phyloP scores from a whole-genome alignment of 805 yeast species.

The Komagataella mondaviorum region DNA sequence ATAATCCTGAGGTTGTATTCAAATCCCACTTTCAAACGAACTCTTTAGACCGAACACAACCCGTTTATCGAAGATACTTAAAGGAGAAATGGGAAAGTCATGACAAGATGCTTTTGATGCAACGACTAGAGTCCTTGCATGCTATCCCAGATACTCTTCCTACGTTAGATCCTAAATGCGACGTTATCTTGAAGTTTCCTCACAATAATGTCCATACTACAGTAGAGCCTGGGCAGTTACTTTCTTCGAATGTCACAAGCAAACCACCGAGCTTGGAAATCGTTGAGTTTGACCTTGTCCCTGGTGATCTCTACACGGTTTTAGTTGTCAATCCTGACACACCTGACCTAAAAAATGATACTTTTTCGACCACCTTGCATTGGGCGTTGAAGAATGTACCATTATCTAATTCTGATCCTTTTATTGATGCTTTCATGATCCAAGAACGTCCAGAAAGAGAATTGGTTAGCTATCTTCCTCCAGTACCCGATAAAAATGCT shows the following conservation, averaged over 20 bases:
- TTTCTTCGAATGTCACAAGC: slow-evolving; percentile 62
- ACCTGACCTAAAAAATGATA: slow-evolving; percentile 61
- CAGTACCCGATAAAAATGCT: slow-evolving; percentile 81
- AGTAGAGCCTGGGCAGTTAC: slow-evolving; percentile 66
- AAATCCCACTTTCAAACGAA: slow-evolving; percentile 37
- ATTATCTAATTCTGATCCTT: slow-evolving; percentile 41
- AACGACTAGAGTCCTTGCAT: slow-evolving; percentile 72
- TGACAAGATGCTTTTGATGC: slow-evolving; percentile 73
- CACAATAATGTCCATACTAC: slow-evolving; percentile 52
- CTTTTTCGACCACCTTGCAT: slow-evolving; percentile 57
- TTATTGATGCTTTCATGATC: slow-evolving; percentile 32
- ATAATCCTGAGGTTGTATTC: slow-evolving; percentile 78
- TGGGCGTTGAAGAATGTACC: slow-evolving; percentile 67
- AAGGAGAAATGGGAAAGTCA: slow-evolving; percentile 59
- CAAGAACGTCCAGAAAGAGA: slow-evolving; percentile 20
- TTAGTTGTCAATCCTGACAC: slow-evolving; percentile 84
- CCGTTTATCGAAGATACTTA: slow-evolving; percentile 66
- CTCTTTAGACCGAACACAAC: slow-evolving; percentile 50
- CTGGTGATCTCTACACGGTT: slow-evolving; percentile 54
- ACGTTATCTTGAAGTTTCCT: slow-evolving; percentile 63
- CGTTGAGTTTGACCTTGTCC: slow-evolving; percentile 49
- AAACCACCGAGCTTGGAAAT: slow-evolving; percentile 70
- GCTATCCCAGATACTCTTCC: slow-evolving; percentile 93
- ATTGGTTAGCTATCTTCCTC: slow-evolving; percentile 57
- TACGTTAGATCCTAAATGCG: slow-evolving; percentile 69